Conservation (phyloP, 2,329 filamentous ascomycete species). For the Monosporascus sp. region DNA sequence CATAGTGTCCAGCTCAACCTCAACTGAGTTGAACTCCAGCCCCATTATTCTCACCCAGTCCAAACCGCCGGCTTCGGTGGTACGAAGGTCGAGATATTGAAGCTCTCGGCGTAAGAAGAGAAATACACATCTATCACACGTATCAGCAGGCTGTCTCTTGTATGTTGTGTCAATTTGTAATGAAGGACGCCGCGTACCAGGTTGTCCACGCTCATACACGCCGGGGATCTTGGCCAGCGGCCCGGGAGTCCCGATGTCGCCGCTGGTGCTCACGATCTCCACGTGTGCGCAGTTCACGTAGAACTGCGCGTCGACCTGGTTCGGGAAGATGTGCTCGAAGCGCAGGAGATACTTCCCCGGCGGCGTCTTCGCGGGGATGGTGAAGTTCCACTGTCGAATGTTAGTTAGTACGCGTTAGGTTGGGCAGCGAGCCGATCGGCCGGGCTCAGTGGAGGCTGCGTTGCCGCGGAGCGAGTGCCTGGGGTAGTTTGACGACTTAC, state of each 20-base stretch:
- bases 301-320: background rate
- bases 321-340: background rate
- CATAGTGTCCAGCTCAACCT: too few relatives aligned
- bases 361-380: background rate
- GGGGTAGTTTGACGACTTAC: background rate
- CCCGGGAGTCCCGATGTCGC: background rate
- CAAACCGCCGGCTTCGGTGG: background rate
- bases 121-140: background rate
- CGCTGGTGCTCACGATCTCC: background rate
- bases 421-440: too few relatives aligned
- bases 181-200: background rate
- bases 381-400: background rate
- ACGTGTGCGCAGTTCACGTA: background rate
- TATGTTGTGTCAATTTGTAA: too few relatives aligned
- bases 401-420: background rate
- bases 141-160: background rate
- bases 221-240: background rate
- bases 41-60: background rate
- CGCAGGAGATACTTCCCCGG: background rate
- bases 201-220: background rate
- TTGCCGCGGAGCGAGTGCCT: too few relatives aligned
- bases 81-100: constrained; percentile 2
- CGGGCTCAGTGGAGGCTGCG: too few relatives aligned
- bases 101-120: background rate
- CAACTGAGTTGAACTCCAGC: too few relatives aligned